Evolutionary conservation across 2,329 filamentous ascomycete genomes (phyloP).

Genomic region (Neophaeococcomyces aloes): DNA sequence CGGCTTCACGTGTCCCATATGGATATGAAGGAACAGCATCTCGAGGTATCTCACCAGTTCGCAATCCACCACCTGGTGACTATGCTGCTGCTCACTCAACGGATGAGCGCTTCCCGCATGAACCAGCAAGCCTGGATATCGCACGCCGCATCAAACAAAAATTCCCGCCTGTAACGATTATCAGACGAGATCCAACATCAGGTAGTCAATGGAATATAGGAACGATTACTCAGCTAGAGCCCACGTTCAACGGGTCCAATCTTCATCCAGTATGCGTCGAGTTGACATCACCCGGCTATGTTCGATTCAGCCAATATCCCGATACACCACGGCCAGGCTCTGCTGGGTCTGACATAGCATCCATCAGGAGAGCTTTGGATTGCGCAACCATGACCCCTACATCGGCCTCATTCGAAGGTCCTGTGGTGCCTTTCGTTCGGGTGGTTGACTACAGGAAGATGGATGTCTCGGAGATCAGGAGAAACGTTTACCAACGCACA

Average conservation of each 20-base stretch:
- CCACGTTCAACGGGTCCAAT: constrained; percentile 8
- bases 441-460: constrained; percentile 7
- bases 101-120: neutral
- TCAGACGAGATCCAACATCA: constrained; percentile 61
- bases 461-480: constrained; percentile 9
- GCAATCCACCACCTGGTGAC: neutral
- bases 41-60: neutral
- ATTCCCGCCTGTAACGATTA: constrained; percentile 42
- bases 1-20: neutral
- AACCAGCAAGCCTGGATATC: neutral
- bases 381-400: constrained; percentile 1
- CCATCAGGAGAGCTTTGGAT: constrained; percentile 6
- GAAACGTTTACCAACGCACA: constrained; percentile 27
- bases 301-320: constrained; percentile 40
- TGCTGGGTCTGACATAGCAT: neutral
- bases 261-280: constrained; percentile 38
- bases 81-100: neutral
- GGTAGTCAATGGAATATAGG: constrained; percentile 68
- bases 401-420: neutral
- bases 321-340: neutral
- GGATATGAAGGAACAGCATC: neutral
- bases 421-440: neutral
- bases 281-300: constrained; percentile 50
- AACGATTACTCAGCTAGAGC: constrained; percentile 40
- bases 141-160: neutral